Evolutionary conservation across 108 stramenopile species (phyloP), one percentile per base, ranked within the genome.

Genomic region (Pelagomonas calceolata): DNA sequence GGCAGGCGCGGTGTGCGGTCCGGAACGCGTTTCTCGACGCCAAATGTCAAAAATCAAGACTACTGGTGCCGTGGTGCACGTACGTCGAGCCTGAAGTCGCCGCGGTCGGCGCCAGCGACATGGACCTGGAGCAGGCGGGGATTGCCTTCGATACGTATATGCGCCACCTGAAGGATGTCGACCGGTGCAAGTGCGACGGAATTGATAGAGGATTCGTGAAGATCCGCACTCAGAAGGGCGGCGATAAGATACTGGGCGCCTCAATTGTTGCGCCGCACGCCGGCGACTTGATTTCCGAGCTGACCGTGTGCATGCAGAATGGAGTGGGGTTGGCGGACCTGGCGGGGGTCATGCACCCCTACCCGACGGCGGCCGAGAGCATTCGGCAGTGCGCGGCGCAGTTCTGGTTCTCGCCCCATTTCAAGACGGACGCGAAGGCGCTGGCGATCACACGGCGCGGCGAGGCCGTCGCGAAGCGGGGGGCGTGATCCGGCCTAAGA

Each of bases 11-110:
- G 30, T 78, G 88, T 12, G 93, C 85, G 4, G 85, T 92, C 33
- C 82, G 90, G 32, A 94, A 94, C 78, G 87, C 89, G 0, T 70
- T 94, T 29, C 90, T 94, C 80, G 85, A 88, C 45, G 92, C 91
- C 39, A 85, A 83, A 46, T 85, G 78, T 37, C 87, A 87, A 68
- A 73, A 80, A 73, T 86, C 86, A 14, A 76, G 85, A 36, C 76
- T 92, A 30, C 72, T 91, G 34, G 89, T 92, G 63, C 92, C 93
- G 9, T 90, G 90, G 79, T 86, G 87, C 7, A 94, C 93, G 44
- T 94, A 88, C 73, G 91, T 91, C 7, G 78, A 81, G 64, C 93
- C 93, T 0, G 93, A 94, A 75, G 89, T 94, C 68, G 90, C 93
- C 5, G 83, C 87, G 66, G 90, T 94, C 17, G 93, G 93, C 18